A percentile compares a stretch with the other conserved stretches of the same genome.
Evolutionary conservation across 2,329 filamentous ascomycete species (phyloP).

Genomic region (Coleophoma crateriformis): DNA sequence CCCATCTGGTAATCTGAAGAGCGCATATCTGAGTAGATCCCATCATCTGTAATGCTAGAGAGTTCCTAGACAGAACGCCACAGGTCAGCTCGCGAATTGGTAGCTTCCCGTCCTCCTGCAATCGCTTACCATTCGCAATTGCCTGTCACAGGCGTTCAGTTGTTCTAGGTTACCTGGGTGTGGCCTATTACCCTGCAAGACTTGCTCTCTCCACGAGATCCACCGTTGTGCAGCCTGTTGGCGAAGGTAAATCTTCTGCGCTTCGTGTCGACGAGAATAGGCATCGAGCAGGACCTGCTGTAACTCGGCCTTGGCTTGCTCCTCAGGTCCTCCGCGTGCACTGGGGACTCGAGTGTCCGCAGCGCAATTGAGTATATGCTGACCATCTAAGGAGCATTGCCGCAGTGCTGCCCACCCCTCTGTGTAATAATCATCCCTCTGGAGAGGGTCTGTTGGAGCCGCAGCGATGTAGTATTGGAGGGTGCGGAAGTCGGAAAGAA

Average conservation of each 20-base stretch:
- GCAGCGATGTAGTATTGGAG: conserved; percentile 58
- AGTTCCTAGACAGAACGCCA: conserved; percentile 40
- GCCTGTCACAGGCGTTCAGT: conserved; percentile 48
- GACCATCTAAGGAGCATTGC: conserved; percentile 57
- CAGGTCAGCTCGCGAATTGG: no score
- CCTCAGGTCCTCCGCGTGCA: conserved; percentile 45
- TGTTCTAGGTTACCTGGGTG: conserved; percentile 40
- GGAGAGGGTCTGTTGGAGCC: conserved; percentile 45
- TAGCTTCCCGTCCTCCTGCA: no score
- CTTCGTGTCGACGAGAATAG: conserved; percentile 55
- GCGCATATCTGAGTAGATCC: conserved; percentile 50
- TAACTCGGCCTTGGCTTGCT: conserved; percentile 57
- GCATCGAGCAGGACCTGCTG: conserved; percentile 56
- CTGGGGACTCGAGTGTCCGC: conserved; percentile 55
- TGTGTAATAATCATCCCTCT: conserved; percentile 55
- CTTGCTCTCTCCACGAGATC: conserved; percentile 46
- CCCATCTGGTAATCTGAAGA: conserved; percentile 47
- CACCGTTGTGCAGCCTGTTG: conserved; percentile 56
- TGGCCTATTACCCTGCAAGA: conserved; percentile 47
- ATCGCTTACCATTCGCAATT: conserved; percentile 48
- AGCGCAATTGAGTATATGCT: conserved; percentile 59
- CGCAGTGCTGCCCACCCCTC: conserved; percentile 58
- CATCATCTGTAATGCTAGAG: conserved; percentile 50
- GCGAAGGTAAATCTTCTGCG: conserved; percentile 58
- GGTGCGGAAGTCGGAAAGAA: conserved; percentile 55